A percentile compares a stretch with the other conserved stretches of the same genome.
Conservation (phyloP, 352 stramenopile genomes). For the Pythium monospermum region DNA sequence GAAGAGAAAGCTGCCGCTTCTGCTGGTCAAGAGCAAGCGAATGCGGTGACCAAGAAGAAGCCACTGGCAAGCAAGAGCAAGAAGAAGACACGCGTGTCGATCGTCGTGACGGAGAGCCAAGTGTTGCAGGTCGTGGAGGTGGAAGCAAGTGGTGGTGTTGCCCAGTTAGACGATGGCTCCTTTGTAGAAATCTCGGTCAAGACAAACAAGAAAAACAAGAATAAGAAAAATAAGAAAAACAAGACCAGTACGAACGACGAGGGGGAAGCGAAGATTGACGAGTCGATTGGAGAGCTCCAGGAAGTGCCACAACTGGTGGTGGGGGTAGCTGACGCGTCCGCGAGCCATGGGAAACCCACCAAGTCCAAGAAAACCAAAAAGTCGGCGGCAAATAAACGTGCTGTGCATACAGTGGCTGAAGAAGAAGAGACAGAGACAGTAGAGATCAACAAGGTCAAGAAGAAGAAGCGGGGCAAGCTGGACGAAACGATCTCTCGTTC, state of each 20-base stretch:
- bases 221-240: conserved; percentile 13
- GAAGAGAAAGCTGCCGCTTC: too few relatives aligned
- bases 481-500: too few relatives aligned
- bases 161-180: conserved; percentile 3
- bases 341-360: too few relatives aligned
- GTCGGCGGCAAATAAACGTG: too few relatives aligned
- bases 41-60: not conserved
- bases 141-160: conserved; percentile 1
- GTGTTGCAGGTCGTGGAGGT: conserved; percentile 12
- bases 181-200: conserved; percentile 8
- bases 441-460: not conserved
- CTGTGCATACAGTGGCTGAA: too few relatives aligned
- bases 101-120: conserved; percentile 9
- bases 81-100: conserved; percentile 9
- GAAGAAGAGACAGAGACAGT: too few relatives aligned
- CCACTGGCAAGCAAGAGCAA: not conserved
- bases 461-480: too few relatives aligned
- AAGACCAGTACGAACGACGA: not conserved
- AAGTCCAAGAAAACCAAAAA: too few relatives aligned
- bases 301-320: conserved; percentile 4
- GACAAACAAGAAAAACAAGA: conserved; percentile 10
- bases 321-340: too few relatives aligned
- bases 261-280: not conserved
- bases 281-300: not conserved
- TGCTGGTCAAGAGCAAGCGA: not conserved